Base-by-base conservation (phyloP, 140 eudicot species). In the Erigeron philadelphicus region DNA sequence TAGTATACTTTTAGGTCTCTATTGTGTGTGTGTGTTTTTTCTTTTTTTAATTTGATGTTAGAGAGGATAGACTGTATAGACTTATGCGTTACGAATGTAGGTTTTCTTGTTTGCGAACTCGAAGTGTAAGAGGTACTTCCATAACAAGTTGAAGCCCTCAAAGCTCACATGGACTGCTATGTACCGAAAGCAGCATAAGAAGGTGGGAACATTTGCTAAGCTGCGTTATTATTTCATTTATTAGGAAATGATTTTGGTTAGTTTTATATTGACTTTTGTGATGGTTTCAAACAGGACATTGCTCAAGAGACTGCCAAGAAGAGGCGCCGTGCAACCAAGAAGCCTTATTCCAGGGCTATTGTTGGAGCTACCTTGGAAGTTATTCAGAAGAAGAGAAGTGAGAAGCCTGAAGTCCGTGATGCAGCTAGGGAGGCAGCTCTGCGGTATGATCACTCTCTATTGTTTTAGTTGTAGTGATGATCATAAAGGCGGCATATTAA, bases 321-420 rank as follows among this genome's bases (percentile, higher is more conserved):
- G 78, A 86, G 86, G 72, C 80, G 86, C 6, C 71, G 88, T 9
- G 74, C 92, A 3, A 78, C 88, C 79, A 83, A 80, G 86, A 86
- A 86, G 76, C 88, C 92, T 8, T 86, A 86, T 49, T 83, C 92
- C 9, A 86, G 92, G 82, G 79, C 86, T 65, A 81, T 83, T 53
- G 88, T 86, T 6, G 88, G 86, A 15, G 92, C 79, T 38, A 85
- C 91, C 6, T 76, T 80, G 82, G 88, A 85, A 75, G 86, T 83
- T 35, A 86, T 86, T 9, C 88, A 86, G 80, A 86, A 83, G 88
- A 86, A 77, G 44, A 78, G 92, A 75, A 68, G 78, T 44, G 92
- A 86, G 84, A 86, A 86, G 43, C 92, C 92, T 16, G 88, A 86
- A 83, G 84, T 86, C 0, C 77, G 86, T 46, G 84, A 86, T 55